Conservation (phyloP, 345 rosid genomes). For the Populus pruinosa region DNA sequence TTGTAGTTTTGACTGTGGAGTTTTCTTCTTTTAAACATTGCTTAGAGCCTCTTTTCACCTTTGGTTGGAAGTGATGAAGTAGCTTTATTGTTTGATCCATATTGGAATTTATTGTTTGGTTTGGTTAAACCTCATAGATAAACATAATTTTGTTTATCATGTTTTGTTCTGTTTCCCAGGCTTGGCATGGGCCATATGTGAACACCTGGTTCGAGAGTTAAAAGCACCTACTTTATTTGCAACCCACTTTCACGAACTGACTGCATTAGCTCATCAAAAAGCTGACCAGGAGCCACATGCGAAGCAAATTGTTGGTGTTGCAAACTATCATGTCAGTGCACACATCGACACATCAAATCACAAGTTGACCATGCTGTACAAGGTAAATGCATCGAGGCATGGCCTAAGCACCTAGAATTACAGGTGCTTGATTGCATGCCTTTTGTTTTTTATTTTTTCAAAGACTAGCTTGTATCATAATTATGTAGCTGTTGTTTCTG, state of each 20-base stretch:
- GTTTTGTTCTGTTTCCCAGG: constrained; percentile 38
- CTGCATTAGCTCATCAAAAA: constrained; percentile 74
- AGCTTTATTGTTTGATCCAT: background rate
- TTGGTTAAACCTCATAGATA: background rate
- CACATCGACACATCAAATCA: constrained; percentile 81
- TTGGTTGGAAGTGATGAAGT: background rate
- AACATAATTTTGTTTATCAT: background rate
- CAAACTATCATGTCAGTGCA: constrained; percentile 94
- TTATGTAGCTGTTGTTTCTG: no score
- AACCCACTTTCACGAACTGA: constrained; percentile 96
- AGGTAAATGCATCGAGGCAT: constrained; percentile 42
- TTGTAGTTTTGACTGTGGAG: background rate
- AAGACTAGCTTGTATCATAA: no score
- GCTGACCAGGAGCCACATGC: constrained; percentile 25
- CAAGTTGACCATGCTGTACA: constrained; percentile 93
- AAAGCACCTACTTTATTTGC: constrained; percentile 94
- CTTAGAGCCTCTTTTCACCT: background rate
- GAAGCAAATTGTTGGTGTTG: constrained; percentile 66
- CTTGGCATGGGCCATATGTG: constrained; percentile 99
- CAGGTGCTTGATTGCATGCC: no score
- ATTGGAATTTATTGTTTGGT: background rate
- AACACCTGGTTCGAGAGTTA: constrained; percentile 81
- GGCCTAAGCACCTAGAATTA: no score
- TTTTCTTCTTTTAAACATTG: background rate
- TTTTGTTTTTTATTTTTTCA: no score